These are phyloP conservation scores for Begonia masoniana DNA, from an alignment of 306 rosid species.

Conservation along the genomic window DNA sequence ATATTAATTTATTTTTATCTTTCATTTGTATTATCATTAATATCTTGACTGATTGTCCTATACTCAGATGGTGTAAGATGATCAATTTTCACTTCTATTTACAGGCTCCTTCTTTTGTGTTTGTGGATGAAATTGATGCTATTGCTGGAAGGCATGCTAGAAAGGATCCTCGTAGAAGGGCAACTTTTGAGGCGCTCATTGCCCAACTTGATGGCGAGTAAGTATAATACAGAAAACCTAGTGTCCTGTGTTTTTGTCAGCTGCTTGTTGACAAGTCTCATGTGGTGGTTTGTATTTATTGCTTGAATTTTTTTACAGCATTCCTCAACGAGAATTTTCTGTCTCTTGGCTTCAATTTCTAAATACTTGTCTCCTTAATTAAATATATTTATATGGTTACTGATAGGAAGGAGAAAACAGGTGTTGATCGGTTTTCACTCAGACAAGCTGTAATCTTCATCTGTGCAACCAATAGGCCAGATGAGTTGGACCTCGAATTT, in stretches of 20 bases:
- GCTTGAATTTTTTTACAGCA: too few relatives aligned
- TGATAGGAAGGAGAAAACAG: slow-evolving; percentile 76
- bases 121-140: slow-evolving; percentile 98
- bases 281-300: too few relatives aligned
- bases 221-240: slow-evolving; percentile 21
- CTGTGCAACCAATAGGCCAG: slow-evolving; percentile 95
- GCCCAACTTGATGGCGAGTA: slow-evolving; percentile 96
- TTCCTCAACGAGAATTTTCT: too few relatives aligned
- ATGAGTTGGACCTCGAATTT: slow-evolving; percentile 83
- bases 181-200: slow-evolving; percentile 89
- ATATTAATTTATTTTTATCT: neutral
- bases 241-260: slow-evolving; percentile 1
- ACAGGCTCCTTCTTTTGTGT: slow-evolving; percentile 90
- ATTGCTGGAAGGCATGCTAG: slow-evolving; percentile 96
- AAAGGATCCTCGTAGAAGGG: slow-evolving; percentile 83
- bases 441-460: slow-evolving; percentile 95
- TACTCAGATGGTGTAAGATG: too few relatives aligned
- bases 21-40: neutral
- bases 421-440: slow-evolving; percentile 78
- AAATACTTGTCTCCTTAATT: neutral
- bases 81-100: slow-evolving; percentile 3
- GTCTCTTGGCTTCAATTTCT: neutral
- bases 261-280: too few relatives aligned
- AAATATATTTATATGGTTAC: neutral
- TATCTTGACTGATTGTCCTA: neutral